Evolutionary conservation across 2,329 filamentous ascomycete species (phyloP).

Genomic region (Trichoderma pleuroti): DNA sequence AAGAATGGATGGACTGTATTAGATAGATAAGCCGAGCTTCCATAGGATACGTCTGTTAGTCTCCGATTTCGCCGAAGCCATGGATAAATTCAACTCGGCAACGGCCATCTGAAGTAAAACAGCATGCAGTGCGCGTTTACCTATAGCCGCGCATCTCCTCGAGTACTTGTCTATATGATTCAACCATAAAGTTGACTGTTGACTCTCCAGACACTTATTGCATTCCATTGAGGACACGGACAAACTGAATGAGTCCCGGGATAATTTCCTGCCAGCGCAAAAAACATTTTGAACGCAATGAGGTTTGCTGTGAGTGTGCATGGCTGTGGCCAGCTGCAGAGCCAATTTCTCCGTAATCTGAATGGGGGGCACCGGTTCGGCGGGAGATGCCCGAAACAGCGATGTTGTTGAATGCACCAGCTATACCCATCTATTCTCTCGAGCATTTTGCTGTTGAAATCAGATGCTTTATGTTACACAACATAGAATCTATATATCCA

Average conservation of each 20-base stretch:
- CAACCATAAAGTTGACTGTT: neutral
- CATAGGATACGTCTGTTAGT: neutral
- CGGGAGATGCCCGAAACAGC: neutral
- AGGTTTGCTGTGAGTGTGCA: too few relatives aligned
- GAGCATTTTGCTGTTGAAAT: neutral
- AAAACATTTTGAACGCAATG: accelerated
- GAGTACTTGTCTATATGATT: neutral
- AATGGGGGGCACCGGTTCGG: neutral
- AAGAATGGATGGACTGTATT: neutral
- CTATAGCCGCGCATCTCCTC: neutral
- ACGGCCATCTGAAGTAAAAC: neutral
- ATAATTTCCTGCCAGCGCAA: neutral
- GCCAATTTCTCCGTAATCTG: neutral
- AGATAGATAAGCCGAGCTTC: neutral
- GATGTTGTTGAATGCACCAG: neutral
- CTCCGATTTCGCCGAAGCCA: neutral
- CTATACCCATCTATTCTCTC: too few relatives aligned
- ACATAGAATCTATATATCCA: too few relatives aligned
- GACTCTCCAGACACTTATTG: neutral
- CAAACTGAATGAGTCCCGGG: neutral
- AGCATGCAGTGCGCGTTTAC: neutral
- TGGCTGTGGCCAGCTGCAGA: neutral
- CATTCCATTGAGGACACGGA: neutral
- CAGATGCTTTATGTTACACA: neutral
- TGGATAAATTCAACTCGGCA: neutral